Evolutionary conservation across 331 rosid genomes (phyloP).

Genomic region (Acacia concinna): DNA sequence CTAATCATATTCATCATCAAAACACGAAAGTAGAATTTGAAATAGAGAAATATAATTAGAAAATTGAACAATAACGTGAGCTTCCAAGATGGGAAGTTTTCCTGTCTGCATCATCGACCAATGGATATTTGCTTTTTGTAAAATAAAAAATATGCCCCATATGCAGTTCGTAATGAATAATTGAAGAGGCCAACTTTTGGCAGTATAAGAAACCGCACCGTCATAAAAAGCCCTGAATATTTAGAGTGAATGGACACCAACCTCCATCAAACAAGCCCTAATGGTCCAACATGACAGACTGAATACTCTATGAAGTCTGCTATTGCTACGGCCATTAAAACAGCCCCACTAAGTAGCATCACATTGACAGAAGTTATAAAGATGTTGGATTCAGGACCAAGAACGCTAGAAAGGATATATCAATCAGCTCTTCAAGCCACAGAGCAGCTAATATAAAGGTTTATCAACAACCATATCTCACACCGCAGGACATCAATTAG

Average conservation of each 20-base stretch:
- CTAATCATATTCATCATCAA: background rate
- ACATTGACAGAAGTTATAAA: conserved; percentile 27
- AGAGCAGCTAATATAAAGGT: conserved; percentile 14
- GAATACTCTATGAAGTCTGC: conserved; percentile 34
- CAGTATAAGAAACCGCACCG: conserved; percentile 31
- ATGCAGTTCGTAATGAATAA: conserved; percentile 10
- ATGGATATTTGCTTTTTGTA: background rate
- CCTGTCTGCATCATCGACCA: background rate
- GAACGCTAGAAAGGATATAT: conserved; percentile 23
- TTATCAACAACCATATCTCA: conserved; percentile 31
- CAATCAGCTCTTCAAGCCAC: conserved; percentile 19
- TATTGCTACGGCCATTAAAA: conserved; percentile 33
- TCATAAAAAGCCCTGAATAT: conserved; percentile 25
- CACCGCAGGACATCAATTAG: conserved; percentile 31
- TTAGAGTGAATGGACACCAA: conserved; percentile 28
- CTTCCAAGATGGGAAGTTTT: background rate
- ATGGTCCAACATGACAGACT: conserved; percentile 36
- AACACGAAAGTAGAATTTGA: background rate
- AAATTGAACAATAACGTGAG: background rate
- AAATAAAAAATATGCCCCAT: background rate
- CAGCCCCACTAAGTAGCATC: conserved; percentile 30
- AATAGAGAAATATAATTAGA: background rate
- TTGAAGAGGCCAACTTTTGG: conserved; percentile 34
- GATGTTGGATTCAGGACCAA: conserved; percentile 24
- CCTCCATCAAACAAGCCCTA: conserved; percentile 35